A percentile compares a stretch with the other conserved stretches of the same genome.
These are phyloP conservation scores for Takakia lepidozioides DNA, from an alignment of 225 moss, liverwort and hornwort genomes.

Conservation along the genomic window DNA sequence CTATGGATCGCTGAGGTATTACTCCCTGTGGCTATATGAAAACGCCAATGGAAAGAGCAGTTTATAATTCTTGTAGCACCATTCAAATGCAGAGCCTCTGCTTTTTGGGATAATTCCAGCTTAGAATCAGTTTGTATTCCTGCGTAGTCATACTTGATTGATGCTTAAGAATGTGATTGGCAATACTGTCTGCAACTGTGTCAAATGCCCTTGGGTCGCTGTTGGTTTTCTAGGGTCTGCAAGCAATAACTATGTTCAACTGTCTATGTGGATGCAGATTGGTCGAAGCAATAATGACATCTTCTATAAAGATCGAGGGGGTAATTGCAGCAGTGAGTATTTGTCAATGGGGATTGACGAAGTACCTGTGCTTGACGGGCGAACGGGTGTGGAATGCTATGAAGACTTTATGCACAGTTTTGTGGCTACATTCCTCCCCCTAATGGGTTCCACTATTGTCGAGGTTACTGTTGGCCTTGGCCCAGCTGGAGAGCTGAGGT, in stretches of 20 bases:
- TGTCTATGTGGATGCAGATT: conserved; percentile 3
- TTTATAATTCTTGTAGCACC: too few relatives aligned
- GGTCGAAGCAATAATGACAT: conserved; percentile 17
- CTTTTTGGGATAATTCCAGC: too few relatives aligned
- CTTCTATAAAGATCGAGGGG: conserved; percentile 22
- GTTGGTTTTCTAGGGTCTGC: too few relatives aligned
- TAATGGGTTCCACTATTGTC: conserved; percentile 14
- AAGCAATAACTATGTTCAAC: too few relatives aligned
- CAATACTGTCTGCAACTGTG: too few relatives aligned
- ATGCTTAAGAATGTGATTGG: too few relatives aligned
- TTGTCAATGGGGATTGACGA: conserved; percentile 18
- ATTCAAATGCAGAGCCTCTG: too few relatives aligned
- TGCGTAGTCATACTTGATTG: too few relatives aligned
- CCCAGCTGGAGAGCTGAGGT: conserved; percentile 29
- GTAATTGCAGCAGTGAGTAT: conserved; percentile 25
- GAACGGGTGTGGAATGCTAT: conserved; percentile 24
- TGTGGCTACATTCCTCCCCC: conserved; percentile 11
- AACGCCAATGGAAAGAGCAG: too few relatives aligned
- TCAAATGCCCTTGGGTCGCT: too few relatives aligned
- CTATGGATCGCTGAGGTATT: conserved; percentile 12
- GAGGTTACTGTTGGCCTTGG: conserved; percentile 32
- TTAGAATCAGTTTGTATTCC: too few relatives aligned
- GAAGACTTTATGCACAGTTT: conserved; percentile 33
- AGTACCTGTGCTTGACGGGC: conserved; percentile 22
- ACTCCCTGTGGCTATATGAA: too few relatives aligned